A percentile compares a stretch with the other conserved stretches of the same genome.
Evolutionary conservation across 2,329 filamentous ascomycete genomes (phyloP).

Genomic region (Pseudovirgaria hyperparasitica): DNA sequence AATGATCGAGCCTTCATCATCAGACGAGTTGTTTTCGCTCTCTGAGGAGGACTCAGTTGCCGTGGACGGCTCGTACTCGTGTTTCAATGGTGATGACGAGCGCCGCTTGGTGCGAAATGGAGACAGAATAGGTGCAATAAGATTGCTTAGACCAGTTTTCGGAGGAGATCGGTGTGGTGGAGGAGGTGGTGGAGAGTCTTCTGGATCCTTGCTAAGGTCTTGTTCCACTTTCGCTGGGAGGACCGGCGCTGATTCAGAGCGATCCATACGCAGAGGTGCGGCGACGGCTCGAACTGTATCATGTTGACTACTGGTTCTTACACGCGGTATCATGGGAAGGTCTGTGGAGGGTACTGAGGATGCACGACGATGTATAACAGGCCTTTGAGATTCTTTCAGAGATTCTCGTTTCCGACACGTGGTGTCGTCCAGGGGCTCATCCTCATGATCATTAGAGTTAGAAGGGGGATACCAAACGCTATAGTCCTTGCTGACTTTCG

Average conservation of each 20-base stretch:
- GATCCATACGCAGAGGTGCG: constrained; percentile 4
- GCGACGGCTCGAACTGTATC: constrained; percentile 20
- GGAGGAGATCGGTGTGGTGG: constrained; percentile 41
- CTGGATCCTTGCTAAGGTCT: constrained; percentile 9
- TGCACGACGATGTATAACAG: constrained; percentile 27
- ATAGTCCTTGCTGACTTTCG: constrained; percentile 26
- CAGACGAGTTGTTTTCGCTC: constrained; percentile 39
- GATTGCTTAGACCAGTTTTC: constrained; percentile 30
- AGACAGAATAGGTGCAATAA: constrained; percentile 36
- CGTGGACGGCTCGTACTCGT: constrained; percentile 86
- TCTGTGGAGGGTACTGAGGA: constrained; percentile 36
- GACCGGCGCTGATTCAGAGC: constrained; percentile 8
- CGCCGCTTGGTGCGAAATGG: constrained; percentile 46
- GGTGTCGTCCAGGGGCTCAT: constrained; percentile 10
- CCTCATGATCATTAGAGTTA: constrained; percentile 21
- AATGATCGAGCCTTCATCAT: constrained; percentile 37
- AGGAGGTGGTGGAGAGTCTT: constrained; percentile 25
- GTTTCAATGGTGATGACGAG: constrained; percentile 86
- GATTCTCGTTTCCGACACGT: no score
- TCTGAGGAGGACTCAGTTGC: constrained; percentile 49
- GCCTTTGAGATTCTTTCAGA: constrained; percentile 17
- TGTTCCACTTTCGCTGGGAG: constrained; percentile 18
- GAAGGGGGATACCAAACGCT: constrained; percentile 37
- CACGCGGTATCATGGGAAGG: constrained; percentile 32
- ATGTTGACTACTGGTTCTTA: constrained; percentile 28